phyloP scores from a whole-genome alignment of 768 basidiomycete genomes.

The Hortiboletus flavorubellus region DNA sequence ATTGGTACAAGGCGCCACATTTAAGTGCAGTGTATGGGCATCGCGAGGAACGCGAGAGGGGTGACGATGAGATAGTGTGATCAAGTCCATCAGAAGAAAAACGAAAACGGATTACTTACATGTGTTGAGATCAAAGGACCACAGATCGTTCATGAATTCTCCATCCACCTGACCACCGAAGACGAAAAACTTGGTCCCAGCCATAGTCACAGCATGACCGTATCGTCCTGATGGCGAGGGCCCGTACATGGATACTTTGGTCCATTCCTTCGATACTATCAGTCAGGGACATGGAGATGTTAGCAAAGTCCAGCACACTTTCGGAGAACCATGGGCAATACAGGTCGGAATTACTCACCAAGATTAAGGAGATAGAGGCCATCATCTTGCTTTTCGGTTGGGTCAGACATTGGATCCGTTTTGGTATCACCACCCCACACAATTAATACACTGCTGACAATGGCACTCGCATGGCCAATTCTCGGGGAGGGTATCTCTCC shows the following conservation, averaged over 20 bases:
- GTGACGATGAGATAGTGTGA: background rate
- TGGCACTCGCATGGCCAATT: slow-evolving; percentile 95
- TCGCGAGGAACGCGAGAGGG: background rate
- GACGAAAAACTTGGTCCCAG: slow-evolving; percentile 86
- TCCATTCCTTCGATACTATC: slow-evolving; percentile 93
- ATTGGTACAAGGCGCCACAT: slow-evolving; percentile 7
- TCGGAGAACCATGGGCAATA: background rate
- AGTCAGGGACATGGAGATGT: slow-evolving; percentile 1
- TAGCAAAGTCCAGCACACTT: background rate
- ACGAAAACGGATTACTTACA: slow-evolving; percentile 47
- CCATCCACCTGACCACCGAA: slow-evolving; percentile 98
- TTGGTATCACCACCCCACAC: slow-evolving; percentile 99
- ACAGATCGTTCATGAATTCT: slow-evolving; percentile 90
- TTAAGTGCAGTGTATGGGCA: background rate
- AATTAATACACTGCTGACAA: slow-evolving; percentile 93
- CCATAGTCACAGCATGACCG: slow-evolving; percentile 94
- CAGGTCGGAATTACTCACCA: slow-evolving; percentile 49
- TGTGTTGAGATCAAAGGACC: slow-evolving; percentile 94
- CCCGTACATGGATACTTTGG: slow-evolving; percentile 73
- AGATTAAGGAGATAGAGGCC: slow-evolving; percentile 92
- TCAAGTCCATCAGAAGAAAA: background rate
- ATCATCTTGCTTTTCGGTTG: slow-evolving; percentile 82
- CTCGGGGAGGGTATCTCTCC: slow-evolving; percentile 87
- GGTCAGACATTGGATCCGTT: slow-evolving; percentile 57
- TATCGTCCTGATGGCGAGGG: slow-evolving; percentile 85